phyloP scores from a whole-genome alignment of 495 filamentous ascomycete genomes.

The Poronia punctata region DNA sequence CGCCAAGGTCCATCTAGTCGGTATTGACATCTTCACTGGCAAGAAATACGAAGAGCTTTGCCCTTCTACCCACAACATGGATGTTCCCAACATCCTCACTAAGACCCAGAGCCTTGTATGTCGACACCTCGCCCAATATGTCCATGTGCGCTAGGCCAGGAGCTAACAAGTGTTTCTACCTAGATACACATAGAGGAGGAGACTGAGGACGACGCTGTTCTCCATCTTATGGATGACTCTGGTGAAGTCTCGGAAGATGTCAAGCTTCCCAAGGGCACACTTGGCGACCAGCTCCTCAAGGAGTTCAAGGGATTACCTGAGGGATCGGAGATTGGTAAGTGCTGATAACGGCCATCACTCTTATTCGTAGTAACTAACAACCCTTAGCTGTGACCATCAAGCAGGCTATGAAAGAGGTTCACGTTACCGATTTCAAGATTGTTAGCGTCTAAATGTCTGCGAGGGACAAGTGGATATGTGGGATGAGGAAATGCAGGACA shows the following conservation, averaged over 20 bases:
- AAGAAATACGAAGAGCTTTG: conserved; percentile 99
- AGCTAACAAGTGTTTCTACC: conserved; percentile 1
- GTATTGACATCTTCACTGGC: conserved; percentile 96
- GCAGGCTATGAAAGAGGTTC: conserved; percentile 92
- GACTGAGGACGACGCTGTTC: conserved; percentile 83
- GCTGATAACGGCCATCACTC: neutral
- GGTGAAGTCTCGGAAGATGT: conserved; percentile 89
- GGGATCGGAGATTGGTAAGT: conserved; percentile 84
- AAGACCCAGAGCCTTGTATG: conserved; percentile 90
- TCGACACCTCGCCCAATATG: conserved; percentile 12
- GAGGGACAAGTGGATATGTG: neutral
- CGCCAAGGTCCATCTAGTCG: conserved; percentile 98
- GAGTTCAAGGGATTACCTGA: too few relatives aligned
- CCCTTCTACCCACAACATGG: conserved; percentile 99
- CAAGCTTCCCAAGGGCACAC: conserved; percentile 82
- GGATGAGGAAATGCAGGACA: neutral
- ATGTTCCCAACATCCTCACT: conserved; percentile 87
- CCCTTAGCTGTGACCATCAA: conserved; percentile 76
- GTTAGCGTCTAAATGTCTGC: neutral
- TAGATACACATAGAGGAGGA: conserved; percentile 87
- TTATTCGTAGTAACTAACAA: too few relatives aligned
- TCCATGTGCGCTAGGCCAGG: neutral
- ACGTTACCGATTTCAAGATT: conserved; percentile 56
- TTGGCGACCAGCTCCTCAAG: conserved; percentile 73
- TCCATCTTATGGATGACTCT: conserved; percentile 76